phyloP scores from a whole-genome alignment of 805 yeast genomes.

The Candida vaughaniae region DNA sequence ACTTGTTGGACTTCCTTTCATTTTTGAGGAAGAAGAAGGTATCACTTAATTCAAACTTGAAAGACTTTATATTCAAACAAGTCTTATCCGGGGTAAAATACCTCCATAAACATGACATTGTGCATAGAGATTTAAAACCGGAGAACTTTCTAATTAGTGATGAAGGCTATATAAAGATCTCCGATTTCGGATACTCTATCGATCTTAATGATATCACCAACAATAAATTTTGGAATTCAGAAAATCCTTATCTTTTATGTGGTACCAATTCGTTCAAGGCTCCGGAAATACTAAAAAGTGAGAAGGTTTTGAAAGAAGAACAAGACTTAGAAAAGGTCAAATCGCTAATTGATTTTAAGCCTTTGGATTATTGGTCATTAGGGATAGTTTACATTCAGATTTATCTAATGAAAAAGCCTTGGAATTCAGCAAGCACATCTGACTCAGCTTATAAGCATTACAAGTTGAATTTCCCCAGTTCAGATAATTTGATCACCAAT shows the following conservation, averaged over 20 bases:
- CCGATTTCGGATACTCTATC: constrained; percentile 53
- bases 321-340: constrained; percentile 8
- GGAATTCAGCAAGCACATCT: constrained; percentile 41
- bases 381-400: constrained; percentile 51
- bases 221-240: constrained; percentile 14
- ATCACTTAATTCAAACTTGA: constrained; percentile 29
- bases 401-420: constrained; percentile 45
- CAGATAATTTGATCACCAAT: constrained; percentile 18
- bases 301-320: constrained; percentile 15
- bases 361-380: constrained; percentile 49
- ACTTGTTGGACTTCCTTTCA: constrained; percentile 44
- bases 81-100: constrained; percentile 44
- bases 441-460: constrained; percentile 23
- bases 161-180: constrained; percentile 43
- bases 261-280: constrained; percentile 58
- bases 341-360: constrained; percentile 12
- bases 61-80: constrained; percentile 47
- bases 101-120: constrained; percentile 42
- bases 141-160: constrained; percentile 50
- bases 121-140: constrained; percentile 55
- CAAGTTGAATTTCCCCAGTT: constrained; percentile 26
- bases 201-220: constrained; percentile 25
- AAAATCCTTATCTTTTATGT: constrained; percentile 21
- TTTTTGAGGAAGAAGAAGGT: constrained; percentile 35
- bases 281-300: constrained; percentile 45